Percentiles rank a stretch among this genome's conserved stretches.
Evolutionary conservation across 495 filamentous ascomycete genomes (phyloP).

Genomic region (Penicilliopsis zonata): DNA sequence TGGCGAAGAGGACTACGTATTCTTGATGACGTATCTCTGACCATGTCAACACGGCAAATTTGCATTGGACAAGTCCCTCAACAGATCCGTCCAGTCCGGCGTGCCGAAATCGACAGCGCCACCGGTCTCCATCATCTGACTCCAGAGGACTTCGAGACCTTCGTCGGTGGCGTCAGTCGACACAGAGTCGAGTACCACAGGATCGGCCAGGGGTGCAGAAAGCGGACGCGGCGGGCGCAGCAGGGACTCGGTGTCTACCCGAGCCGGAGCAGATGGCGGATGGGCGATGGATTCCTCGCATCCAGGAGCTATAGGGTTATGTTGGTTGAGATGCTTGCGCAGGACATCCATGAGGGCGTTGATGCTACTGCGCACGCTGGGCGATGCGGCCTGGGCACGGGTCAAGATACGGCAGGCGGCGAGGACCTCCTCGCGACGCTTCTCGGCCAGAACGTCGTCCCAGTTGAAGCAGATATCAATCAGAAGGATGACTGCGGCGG

Average conservation of each 20-base stretch:
- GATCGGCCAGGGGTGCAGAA: neutral
- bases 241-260: neutral
- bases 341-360: constrained; percentile 25
- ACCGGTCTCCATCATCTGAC: constrained; percentile 20
- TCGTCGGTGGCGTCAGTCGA: neutral
- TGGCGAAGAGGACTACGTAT: no score
- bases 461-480: constrained; percentile 35
- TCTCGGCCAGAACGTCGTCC: constrained; percentile 28
- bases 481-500: constrained; percentile 33
- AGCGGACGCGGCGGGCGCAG: neutral
- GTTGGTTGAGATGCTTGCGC: constrained; percentile 18
- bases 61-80: constrained; percentile 19
- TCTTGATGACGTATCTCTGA: no score
- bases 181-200: neutral
- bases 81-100: constrained; percentile 22
- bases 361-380: constrained; percentile 18
- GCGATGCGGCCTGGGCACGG: constrained; percentile 21
- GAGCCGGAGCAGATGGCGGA: neutral
- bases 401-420: constrained; percentile 33
- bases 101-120: constrained; percentile 11
- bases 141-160: constrained; percentile 22
- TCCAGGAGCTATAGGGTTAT: constrained; percentile 2
- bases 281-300: neutral
- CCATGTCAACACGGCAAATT: constrained; percentile 6
- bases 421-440: constrained; percentile 26